Conservation (phyloP, 164 flowering plant species). For the Tetracentron sinense region DNA sequence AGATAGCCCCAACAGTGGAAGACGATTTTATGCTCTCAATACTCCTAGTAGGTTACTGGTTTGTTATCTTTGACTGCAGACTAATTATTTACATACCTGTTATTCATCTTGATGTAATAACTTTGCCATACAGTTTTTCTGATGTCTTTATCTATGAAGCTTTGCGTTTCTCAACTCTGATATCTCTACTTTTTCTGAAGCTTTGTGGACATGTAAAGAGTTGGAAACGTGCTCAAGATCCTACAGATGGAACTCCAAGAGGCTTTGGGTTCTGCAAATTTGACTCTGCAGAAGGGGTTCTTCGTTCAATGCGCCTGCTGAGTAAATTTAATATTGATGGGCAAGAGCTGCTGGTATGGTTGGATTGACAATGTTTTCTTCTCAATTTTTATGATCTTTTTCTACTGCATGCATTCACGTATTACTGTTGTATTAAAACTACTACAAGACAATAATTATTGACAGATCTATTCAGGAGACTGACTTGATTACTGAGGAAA, state of each 20-base stretch:
- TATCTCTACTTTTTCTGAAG: slow-evolving; percentile 36
- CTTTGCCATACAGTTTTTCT: not conserved
- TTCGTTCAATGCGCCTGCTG: slow-evolving; percentile 83
- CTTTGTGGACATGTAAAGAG: slow-evolving; percentile 96
- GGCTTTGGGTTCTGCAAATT: slow-evolving; percentile 96
- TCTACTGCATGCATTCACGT: not conserved
- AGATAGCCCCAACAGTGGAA: slow-evolving; percentile 80
- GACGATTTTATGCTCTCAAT: slow-evolving; percentile 84
- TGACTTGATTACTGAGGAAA: not conserved
- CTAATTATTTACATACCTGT: not conserved
- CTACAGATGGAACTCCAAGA: slow-evolving; percentile 69
- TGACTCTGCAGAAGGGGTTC: slow-evolving; percentile 97
- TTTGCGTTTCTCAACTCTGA: slow-evolving; percentile 2
- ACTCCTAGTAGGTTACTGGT: slow-evolving; percentile 46
- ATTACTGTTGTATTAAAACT: not conserved
- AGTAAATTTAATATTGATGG: slow-evolving; percentile 85
- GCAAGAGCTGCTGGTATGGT: slow-evolving; percentile 87
- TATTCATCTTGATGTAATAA: too few relatives aligned
- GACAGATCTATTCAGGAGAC: not conserved
- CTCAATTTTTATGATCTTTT: not conserved
- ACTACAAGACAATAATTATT: not conserved
- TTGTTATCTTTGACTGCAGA: not conserved
- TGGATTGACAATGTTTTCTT: slow-evolving; percentile 2
- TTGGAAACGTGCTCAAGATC: slow-evolving; percentile 94
- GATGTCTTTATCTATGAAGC: not conserved